Evolutionary conservation across 202 grass and related monocot genomes (phyloP).

Genomic region (Brachypodium distachyon): DNA sequence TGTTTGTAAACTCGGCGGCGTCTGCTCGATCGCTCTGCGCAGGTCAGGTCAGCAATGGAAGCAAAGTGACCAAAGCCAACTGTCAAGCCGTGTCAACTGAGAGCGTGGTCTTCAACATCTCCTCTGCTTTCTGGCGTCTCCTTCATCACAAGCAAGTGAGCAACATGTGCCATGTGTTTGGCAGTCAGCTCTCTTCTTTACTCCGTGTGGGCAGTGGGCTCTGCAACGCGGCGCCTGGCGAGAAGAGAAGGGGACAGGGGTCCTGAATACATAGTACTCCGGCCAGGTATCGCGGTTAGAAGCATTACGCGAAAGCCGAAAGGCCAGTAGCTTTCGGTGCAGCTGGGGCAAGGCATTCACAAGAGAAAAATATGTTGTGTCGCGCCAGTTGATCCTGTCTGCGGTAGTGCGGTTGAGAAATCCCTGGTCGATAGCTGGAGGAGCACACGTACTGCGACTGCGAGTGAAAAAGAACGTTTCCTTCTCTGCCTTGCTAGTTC

Average conservation of each 20-base stretch:
- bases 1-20: not conserved
- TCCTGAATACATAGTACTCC: conserved; percentile 8
- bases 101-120: too few relatives aligned
- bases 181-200: not conserved
- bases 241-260: not conserved
- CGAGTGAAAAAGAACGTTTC: not conserved
- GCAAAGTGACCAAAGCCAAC: not conserved
- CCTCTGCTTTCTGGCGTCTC: not conserved
- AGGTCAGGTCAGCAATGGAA: not conserved
- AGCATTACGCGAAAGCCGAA: not conserved
- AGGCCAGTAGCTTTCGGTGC: not conserved
- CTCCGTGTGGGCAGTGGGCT: not conserved
- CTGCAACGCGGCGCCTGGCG: not conserved
- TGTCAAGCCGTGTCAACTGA: not conserved
- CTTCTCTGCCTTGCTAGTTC: not conserved
- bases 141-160: not conserved
- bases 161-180: not conserved
- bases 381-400: too few relatives aligned
- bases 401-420: conserved; percentile 26
- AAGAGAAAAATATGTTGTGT: too few relatives aligned
- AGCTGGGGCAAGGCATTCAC: not conserved
- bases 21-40: not conserved
- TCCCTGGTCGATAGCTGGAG: not conserved
- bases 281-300: not conserved
- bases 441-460: not conserved